Conservation (phyloP, 2,329 filamentous ascomycete species). For the Calonectria hawksworthii region DNA sequence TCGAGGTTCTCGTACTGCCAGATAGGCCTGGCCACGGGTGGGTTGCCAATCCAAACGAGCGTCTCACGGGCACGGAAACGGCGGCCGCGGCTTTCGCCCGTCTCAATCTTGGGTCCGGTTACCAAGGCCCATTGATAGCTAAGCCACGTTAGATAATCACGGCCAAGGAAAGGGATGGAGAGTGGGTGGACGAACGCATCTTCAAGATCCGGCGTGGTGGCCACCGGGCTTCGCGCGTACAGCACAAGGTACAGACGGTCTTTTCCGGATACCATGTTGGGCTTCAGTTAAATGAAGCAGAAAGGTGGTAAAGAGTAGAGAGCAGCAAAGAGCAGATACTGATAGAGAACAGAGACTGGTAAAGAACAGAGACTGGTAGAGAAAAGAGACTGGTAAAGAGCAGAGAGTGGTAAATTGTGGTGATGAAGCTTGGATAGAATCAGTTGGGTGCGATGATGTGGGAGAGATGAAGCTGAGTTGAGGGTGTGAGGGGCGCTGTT, state of each 20-base stretch:
- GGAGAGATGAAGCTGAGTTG: neutral
- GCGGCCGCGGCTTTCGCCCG: neutral
- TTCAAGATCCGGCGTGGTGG: neutral
- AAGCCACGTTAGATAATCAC: neutral
- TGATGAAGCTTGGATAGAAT: neutral
- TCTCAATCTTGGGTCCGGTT: neutral
- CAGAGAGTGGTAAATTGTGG: neutral
- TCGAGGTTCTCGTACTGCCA: neutral
- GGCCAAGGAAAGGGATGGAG: neutral
- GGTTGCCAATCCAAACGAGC: neutral
- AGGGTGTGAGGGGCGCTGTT: neutral
- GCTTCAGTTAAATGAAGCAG: neutral
- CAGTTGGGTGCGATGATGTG: neutral
- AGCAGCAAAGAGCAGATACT: no score
- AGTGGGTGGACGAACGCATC: neutral
- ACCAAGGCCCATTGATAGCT: neutral
- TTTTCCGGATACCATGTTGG: neutral
- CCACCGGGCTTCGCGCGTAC: neutral
- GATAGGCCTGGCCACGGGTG: neutral
- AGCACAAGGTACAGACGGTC: neutral
- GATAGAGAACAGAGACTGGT: no score
- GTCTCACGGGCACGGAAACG: neutral
- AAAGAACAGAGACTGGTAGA: no score
- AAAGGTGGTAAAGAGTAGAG: no score
- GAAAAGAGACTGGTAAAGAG: no score